Evolutionary conservation across 495 filamentous ascomycete species (phyloP), one percentile per base, ranked within the genome.

Genomic region (Aspergillus coremiiformis): DNA sequence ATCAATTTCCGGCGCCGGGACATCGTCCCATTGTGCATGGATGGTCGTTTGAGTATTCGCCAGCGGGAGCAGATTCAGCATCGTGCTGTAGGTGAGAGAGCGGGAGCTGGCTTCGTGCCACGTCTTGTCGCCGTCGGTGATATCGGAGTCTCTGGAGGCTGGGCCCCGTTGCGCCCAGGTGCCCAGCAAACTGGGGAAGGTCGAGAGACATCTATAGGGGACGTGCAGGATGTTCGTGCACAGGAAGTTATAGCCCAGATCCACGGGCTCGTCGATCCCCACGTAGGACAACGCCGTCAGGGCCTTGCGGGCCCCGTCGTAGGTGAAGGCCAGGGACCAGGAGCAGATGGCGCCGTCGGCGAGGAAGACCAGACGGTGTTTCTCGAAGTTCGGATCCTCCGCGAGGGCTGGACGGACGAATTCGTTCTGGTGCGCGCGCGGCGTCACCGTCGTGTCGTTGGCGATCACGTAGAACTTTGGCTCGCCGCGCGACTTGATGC

Each of bases 401-500:
- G 37, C 37, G 2, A 41, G 17, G 1, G 11, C 17, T 6, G 37
- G 37, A 6, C 37, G 37, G 37, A 41, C 37, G 7, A 41, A 41
- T 14, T 41, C 37, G 17, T 41, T 41, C n/a, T 41, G 37, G 22
- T 45, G 43, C 7, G 23, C 4, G n/a, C 23, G n/a, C 21, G 43
- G 43, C 22, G 43, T 26, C 23, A 45, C 43, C 11, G 43, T 45
- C 12, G n/a, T 14, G 24, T 45, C 43, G 23, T 45, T 14, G 5
- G 43, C 15, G 4, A 30, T 19, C 6, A 27, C 43, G 43, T 27
- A 45, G 27, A 27, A 45, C 2, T 12, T 26, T 4, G 23, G 23
- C 2, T 26, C 27, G 19, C n/a, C n/a, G 12, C 43, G 43, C 0
- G n/a, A 27, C 12, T 45, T 45, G 7, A 45, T 45, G 9, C 66